Percentiles rank a stretch among this genome's conserved stretches.
phyloP scores from a whole-genome alignment of 176 grass and related monocot genomes.

The Elymus sibiricus region DNA sequence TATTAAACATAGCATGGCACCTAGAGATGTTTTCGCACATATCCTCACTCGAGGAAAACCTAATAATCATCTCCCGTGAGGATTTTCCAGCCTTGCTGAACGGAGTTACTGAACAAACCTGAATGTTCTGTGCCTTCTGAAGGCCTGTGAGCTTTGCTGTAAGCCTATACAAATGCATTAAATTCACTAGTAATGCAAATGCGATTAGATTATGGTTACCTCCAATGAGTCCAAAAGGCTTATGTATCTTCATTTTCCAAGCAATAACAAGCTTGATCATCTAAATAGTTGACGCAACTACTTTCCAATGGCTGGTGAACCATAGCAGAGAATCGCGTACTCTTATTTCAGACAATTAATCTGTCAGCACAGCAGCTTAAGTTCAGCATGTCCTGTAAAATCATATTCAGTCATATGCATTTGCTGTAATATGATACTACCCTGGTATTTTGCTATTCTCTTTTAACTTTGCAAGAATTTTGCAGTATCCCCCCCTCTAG shows the following conservation, averaged over 20 bases:
- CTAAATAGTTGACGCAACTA: neutral
- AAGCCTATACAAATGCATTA: neutral
- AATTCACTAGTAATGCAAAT: neutral
- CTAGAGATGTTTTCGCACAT: neutral
- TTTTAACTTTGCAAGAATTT: neutral
- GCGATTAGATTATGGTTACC: neutral
- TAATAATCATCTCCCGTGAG: neutral
- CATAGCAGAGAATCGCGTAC: neutral
- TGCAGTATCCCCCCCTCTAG: neutral
- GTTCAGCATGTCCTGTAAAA: neutral
- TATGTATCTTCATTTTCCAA: neutral
- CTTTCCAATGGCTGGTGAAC: neutral
- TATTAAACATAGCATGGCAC: neutral
- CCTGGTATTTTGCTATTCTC: neutral
- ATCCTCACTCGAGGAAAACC: neutral
- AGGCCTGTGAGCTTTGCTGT: neutral
- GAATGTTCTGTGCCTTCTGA: too few relatives aligned
- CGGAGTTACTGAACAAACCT: conserved; percentile 6
- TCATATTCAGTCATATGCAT: neutral
- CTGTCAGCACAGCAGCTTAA: neutral
- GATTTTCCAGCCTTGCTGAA: neutral
- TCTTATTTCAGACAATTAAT: neutral
- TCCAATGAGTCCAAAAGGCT: conserved; percentile 19
- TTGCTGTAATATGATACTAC: neutral
- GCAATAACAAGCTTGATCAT: neutral